A percentile compares a stretch with the other conserved stretches of the same genome.
These are phyloP conservation scores for Diaporthe sp. DNA, from an alignment of 2,329 filamentous ascomycete species.

Conservation along the genomic window DNA sequence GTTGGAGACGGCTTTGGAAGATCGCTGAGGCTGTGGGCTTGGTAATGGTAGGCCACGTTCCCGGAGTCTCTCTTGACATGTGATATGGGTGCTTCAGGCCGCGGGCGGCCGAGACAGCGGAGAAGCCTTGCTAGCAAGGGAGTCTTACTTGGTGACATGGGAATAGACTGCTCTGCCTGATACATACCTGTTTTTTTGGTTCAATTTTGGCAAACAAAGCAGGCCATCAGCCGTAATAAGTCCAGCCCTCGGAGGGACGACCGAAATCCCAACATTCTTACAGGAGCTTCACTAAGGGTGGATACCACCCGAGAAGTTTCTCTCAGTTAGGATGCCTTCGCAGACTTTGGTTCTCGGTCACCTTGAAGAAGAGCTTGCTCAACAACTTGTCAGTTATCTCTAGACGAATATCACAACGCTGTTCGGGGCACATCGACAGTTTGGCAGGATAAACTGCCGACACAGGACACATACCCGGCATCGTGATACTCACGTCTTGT, in stretches of 20 bases:
- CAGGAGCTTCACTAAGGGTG: neutral
- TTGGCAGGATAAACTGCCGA: neutral
- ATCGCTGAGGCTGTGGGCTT: too few species aligned
- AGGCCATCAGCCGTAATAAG: neutral
- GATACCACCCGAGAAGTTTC: neutral
- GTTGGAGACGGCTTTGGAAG: too few species aligned
- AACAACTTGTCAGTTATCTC: neutral
- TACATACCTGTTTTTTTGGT: neutral
- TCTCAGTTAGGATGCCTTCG: neutral
- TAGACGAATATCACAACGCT: too few species aligned
- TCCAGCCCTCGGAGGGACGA: neutral
- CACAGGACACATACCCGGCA: neutral
- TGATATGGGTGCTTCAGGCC: neutral
- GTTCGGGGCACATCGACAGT: neutral
- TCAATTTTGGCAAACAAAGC: neutral
- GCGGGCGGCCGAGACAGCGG: neutral
- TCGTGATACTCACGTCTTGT: neutral
- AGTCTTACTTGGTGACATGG: too few species aligned
- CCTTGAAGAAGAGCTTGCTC: neutral
- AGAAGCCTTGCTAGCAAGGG: neutral
- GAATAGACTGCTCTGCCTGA: neutral
- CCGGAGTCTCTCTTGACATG: neutral
- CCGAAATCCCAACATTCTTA: neutral
- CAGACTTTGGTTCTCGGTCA: neutral
- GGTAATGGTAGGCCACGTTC: neutral